Conservation (phyloP, 805 yeast genomes). For the Torulaspora franciscae region DNA sequence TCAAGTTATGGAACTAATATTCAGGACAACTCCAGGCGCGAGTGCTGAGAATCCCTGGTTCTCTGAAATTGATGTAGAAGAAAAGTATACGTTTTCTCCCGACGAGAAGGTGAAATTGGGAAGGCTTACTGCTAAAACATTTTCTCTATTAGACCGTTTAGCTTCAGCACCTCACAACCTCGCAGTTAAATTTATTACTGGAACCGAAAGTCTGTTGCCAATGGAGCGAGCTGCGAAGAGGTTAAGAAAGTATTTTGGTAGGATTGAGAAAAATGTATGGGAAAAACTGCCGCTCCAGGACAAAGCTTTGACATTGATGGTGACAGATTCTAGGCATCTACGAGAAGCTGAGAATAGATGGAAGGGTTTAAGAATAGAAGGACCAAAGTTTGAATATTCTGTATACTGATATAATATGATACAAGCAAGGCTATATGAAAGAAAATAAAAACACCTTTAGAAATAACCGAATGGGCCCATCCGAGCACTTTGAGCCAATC, state of each 20-base stretch:
- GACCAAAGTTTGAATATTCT: background rate
- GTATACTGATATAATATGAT: slow-evolving; percentile 1
- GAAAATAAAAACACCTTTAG: background rate
- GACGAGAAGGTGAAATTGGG: slow-evolving; percentile 8
- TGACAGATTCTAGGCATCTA: slow-evolving; percentile 1
- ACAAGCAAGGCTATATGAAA: background rate
- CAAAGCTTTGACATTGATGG: slow-evolving; percentile 6
- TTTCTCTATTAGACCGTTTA: background rate
- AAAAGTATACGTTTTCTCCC: slow-evolving; percentile 8
- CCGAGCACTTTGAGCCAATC: background rate
- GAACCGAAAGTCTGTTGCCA: background rate
- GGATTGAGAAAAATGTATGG: slow-evolving; percentile 11
- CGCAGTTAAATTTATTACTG: slow-evolving; percentile 3
- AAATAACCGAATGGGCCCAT: background rate
- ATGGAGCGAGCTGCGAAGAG: background rate
- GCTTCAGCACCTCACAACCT: slow-evolving; percentile 1
- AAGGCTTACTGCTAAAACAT: slow-evolving; percentile 2
- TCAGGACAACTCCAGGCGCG: slow-evolving; percentile 2
- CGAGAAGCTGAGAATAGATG: slow-evolving; percentile 9
- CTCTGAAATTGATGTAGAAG: slow-evolving; percentile 16
- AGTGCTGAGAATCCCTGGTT: slow-evolving; percentile 12
- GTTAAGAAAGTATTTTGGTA: slow-evolving; percentile 1
- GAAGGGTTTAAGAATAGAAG: slow-evolving; percentile 11
- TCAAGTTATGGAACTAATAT: slow-evolving; percentile 10
- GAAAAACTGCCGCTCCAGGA: slow-evolving; percentile 8